Conservation (phyloP, 257 asterid genomes). For the Ehretia macrophylla region DNA sequence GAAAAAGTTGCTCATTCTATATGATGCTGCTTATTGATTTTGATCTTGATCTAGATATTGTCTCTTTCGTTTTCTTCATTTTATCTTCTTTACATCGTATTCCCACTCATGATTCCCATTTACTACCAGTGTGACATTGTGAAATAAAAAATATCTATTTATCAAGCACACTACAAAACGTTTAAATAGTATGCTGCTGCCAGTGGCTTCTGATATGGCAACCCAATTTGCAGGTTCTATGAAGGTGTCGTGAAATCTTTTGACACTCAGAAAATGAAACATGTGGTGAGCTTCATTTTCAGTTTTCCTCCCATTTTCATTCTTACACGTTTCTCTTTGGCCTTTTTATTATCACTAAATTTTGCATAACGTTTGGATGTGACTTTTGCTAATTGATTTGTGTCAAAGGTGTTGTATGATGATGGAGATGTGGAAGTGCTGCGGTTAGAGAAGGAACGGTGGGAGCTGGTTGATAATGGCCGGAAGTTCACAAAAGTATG, state of each 20-base stretch:
- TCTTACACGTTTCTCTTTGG: background rate
- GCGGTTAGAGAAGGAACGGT: slow-evolving; percentile 47
- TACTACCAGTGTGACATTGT: no score
- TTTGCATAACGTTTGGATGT: background rate
- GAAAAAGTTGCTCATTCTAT: no score
- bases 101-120: no score
- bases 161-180: background rate
- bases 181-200: no score
- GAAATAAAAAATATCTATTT: no score
- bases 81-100: no score
- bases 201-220: background rate
- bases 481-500: slow-evolving; percentile 41
- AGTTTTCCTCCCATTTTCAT: slow-evolving; percentile 14
- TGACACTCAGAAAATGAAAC: slow-evolving; percentile 75
- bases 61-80: no score
- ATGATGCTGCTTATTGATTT: no score
- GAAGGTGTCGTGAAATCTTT: slow-evolving; percentile 87
- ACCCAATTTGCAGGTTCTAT: slow-evolving; percentile 53
- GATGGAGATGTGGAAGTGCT: slow-evolving; percentile 60
- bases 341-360: no score
- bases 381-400: background rate
- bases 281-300: slow-evolving; percentile 63
- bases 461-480: slow-evolving; percentile 37
- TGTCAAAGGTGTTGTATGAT: slow-evolving; percentile 42
- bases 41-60: no score